Conservation (phyloP, 441 rosid species). For the Cnidoscolus chayamansa region DNA sequence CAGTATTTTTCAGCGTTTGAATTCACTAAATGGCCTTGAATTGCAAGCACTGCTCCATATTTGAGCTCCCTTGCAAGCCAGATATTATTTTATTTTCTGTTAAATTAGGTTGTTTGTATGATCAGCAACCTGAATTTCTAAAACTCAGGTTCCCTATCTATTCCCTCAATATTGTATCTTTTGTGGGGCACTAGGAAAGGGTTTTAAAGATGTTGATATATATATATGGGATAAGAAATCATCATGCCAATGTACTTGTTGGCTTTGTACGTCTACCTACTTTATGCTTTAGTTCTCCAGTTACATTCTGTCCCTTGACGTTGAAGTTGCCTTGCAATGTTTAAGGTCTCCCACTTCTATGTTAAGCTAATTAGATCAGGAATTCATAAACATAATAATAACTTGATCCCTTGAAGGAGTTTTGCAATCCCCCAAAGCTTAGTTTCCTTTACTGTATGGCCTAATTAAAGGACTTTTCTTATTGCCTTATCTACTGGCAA, state of each 20-base stretch:
- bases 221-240: not conserved
- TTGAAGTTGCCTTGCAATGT: no score
- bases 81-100: not conserved
- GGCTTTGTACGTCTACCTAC: not conserved
- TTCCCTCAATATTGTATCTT: not conserved
- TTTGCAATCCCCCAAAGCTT: not conserved
- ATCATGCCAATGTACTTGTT: not conserved
- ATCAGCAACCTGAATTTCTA: not conserved
- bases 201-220: not conserved
- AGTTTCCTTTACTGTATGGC: not conserved
- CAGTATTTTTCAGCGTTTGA: slow-evolving; percentile 68
- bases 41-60: not conserved
- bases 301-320: no score
- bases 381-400: not conserved
- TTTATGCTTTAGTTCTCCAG: no score
- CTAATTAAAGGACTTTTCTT: no score
- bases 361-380: not conserved
- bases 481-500: not conserved
- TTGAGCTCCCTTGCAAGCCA: not conserved
- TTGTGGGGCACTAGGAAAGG: no score
- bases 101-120: not conserved
- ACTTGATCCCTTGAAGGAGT: not conserved
- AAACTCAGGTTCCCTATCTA: not conserved
- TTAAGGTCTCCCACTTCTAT: no score
- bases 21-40: slow-evolving; percentile 82